phyloP scores from a whole-genome alignment of 2,329 filamentous ascomycete species.

The Colletotrichum sansevieriae region DNA sequence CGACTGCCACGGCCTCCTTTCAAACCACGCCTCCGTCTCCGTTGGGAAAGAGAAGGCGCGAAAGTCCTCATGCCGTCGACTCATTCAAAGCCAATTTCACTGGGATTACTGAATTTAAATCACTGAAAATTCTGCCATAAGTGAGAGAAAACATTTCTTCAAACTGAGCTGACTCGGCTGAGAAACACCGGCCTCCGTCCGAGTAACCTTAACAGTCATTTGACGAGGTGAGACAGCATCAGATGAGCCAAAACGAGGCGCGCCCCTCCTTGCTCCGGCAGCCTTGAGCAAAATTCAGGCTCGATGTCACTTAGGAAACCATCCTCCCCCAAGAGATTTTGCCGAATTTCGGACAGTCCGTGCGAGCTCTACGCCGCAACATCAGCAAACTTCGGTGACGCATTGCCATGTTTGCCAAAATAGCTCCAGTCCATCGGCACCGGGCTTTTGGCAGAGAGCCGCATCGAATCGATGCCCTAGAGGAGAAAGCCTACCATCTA shows the following conservation, averaged over 20 bases:
- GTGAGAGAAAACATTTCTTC: not conserved
- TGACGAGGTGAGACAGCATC: not conserved
- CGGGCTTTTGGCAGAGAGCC: slow-evolving; percentile 1
- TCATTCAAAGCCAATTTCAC: not conserved
- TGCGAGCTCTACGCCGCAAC: slow-evolving; percentile 5
- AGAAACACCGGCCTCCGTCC: slow-evolving; percentile 5
- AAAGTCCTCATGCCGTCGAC: not conserved
- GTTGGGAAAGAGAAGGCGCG: slow-evolving; percentile 11
- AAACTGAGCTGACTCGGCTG: slow-evolving; percentile 33
- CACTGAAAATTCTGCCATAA: not conserved
- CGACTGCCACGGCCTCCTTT: slow-evolving; percentile 4
- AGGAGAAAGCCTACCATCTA: not conserved
- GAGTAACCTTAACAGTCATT: slow-evolving; percentile 13
- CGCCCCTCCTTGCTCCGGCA: not conserved
- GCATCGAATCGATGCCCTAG: slow-evolving; percentile 8
- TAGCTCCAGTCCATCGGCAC: slow-evolving; percentile 17
- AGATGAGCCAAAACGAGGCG: not conserved
- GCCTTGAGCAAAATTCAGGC: not conserved
- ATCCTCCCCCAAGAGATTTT: not conserved
- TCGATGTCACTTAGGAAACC: not conserved
- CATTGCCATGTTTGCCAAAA: slow-evolving; percentile 11
- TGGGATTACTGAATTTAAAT: not conserved
- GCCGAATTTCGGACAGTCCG: slow-evolving; percentile 2
- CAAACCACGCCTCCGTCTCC: not conserved
- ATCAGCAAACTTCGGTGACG: slow-evolving; percentile 25